Conservation (phyloP, 129 eudicot species). For the Chrysanthemum lavandulifolium region DNA sequence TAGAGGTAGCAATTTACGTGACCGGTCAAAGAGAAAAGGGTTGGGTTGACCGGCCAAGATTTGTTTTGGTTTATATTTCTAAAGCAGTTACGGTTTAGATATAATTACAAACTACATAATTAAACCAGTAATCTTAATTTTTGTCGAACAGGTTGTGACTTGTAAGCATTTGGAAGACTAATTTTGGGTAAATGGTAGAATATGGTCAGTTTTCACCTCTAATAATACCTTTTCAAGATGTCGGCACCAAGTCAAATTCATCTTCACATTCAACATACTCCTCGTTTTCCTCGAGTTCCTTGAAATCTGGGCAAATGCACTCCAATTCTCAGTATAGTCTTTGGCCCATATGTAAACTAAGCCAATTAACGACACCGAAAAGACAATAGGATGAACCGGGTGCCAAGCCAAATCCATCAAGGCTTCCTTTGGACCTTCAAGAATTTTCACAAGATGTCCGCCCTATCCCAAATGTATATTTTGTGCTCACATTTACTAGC, state of each 20-base stretch:
- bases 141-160: too few relatives aligned
- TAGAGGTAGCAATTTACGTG: not conserved
- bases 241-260: conserved; percentile 88
- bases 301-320: conserved; percentile 99
- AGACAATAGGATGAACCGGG: conserved; percentile 87
- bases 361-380: conserved; percentile 85
- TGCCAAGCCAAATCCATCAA: conserved; percentile 96
- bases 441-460: conserved; percentile 94
- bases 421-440: conserved; percentile 98
- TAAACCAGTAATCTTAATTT: too few relatives aligned
- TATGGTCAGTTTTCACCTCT: not conserved
- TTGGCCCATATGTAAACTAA: conserved; percentile 96
- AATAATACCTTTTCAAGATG: conserved; percentile 58
- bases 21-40: not conserved
- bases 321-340: conserved; percentile 97
- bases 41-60: not conserved
- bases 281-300: conserved; percentile 98
- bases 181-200: not conserved
- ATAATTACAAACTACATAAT: too few relatives aligned
- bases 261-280: conserved; percentile 98
- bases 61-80: too few relatives aligned
- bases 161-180: not conserved
- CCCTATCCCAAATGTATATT: conserved; percentile 95
- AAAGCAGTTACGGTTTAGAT: too few relatives aligned
- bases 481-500: conserved; percentile 99